Percentiles rank a stretch among this genome's conserved stretches.
Conservation (phyloP, 257 asterid genomes). For the Gentiana straminea region DNA sequence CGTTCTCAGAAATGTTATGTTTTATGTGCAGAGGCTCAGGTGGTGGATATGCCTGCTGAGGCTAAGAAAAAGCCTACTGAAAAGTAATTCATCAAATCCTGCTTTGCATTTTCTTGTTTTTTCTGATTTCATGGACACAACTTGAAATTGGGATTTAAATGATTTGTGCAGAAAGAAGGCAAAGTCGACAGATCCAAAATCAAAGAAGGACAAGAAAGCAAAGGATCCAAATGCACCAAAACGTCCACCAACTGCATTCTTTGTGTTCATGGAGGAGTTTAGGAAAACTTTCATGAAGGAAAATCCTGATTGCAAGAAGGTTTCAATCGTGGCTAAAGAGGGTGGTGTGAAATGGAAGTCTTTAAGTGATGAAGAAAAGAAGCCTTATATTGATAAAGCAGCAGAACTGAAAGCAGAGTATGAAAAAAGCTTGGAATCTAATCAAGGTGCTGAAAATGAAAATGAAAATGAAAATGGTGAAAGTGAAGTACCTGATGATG, state of each 20-base stretch:
- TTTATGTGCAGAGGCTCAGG: conserved; percentile 39
- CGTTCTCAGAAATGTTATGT: too few relatives aligned
- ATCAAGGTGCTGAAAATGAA: conserved; percentile 21
- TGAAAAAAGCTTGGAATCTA: conserved; percentile 22
- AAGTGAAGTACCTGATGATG: too few relatives aligned
- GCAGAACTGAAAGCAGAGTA: conserved; percentile 73
- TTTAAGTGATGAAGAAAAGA: conserved; percentile 64
- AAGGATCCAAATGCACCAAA: conserved; percentile 46
- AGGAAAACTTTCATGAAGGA: conserved; percentile 58
- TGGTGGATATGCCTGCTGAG: conserved; percentile 43
- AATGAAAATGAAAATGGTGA: conserved; percentile 12
- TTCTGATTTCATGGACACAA: too few relatives aligned
- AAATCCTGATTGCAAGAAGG: conserved; percentile 53
- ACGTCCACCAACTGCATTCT: conserved; percentile 80
- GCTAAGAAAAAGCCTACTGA: conserved; percentile 39
- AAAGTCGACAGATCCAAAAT: conserved; percentile 29
- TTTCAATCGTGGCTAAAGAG: conserved; percentile 45
- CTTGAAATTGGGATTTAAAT: too few relatives aligned
- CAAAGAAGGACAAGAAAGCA: conserved; percentile 35
- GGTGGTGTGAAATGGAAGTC: conserved; percentile 20
- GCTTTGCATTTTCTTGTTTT: too few relatives aligned
- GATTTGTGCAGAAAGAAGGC: conserved; percentile 33
- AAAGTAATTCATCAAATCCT: conserved; percentile 21
- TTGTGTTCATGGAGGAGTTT: conserved; percentile 70
- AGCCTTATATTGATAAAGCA: conserved; percentile 50